Conservation (phyloP, 805 yeast genomes). For the Pichia kluyveri region DNA sequence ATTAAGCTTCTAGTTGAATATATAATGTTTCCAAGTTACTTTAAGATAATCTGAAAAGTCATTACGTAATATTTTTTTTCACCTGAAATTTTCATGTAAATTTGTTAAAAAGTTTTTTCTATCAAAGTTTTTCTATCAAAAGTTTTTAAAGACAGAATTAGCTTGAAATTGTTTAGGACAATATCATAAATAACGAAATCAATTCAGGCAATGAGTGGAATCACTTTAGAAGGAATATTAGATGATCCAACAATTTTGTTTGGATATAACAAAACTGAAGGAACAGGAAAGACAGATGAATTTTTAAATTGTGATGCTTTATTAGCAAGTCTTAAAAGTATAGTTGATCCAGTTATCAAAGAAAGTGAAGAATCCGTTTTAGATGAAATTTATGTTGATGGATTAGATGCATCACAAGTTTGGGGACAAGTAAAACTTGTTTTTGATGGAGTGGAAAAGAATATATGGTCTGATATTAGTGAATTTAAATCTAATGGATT, state of each 20-base stretch:
- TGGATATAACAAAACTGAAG: not conserved
- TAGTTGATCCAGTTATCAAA: conserved; percentile 17
- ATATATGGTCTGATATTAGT: conserved; percentile 47
- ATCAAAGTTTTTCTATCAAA: too few relatives aligned
- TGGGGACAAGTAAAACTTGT: conserved; percentile 90
- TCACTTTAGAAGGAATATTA: conserved; percentile 3
- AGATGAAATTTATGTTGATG: conserved; percentile 77
- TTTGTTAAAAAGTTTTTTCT: too few relatives aligned
- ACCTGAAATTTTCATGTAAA: too few relatives aligned
- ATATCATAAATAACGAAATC: too few relatives aligned
- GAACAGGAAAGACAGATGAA: not conserved
- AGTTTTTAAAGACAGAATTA: too few relatives aligned
- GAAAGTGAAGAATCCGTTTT: conserved; percentile 47
- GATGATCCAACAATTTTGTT: conserved; percentile 9
- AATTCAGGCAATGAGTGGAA: not conserved
- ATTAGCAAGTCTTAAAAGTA: conserved; percentile 8
- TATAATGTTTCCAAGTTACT: too few relatives aligned
- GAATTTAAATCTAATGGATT: conserved; percentile 32
- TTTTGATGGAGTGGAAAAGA: conserved; percentile 66
- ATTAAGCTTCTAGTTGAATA: too few relatives aligned
- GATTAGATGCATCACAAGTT: conserved; percentile 82
- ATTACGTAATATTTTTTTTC: too few relatives aligned
- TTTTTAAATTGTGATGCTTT: conserved; percentile 5
- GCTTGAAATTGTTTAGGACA: too few relatives aligned
- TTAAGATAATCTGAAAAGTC: too few relatives aligned